Percentiles rank a stretch among this genome's conserved stretches.
phyloP scores from a whole-genome alignment of 2,329 filamentous ascomycete genomes.

The Colletotrichum orbiculare region DNA sequence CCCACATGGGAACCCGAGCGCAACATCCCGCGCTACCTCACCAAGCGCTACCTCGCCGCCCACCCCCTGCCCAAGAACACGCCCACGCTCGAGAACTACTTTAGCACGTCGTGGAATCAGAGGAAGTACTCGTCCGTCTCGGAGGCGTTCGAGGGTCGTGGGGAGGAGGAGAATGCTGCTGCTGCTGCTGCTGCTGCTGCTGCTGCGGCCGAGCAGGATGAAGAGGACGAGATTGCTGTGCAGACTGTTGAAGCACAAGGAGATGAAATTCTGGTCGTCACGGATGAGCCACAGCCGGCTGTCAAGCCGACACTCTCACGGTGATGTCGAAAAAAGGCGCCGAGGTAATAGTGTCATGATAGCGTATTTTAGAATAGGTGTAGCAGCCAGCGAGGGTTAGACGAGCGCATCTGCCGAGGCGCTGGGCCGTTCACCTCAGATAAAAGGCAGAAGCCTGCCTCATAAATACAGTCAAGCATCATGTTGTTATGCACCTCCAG shows the following conservation, averaged over 20 bases:
- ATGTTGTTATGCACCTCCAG: no score
- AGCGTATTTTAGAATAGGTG: neutral
- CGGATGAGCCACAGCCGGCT: constrained; percentile 38
- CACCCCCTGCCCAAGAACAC: constrained; percentile 31
- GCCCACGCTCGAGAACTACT: constrained; percentile 10
- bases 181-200: constrained; percentile 43
- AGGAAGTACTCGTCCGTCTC: constrained; percentile 48
- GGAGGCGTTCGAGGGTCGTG: constrained; percentile 45
- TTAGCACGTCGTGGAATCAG: constrained; percentile 27
- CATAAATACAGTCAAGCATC: no score
- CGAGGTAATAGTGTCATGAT: neutral
- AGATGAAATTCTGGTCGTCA: constrained; percentile 46
- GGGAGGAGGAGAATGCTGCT: constrained; percentile 26
- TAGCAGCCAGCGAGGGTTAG: no score
- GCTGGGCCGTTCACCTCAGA: no score
- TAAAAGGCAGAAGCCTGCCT: no score
- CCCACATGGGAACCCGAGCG: constrained; percentile 68
- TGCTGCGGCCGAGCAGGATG: constrained; percentile 40
- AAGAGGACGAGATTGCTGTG: constrained; percentile 35
- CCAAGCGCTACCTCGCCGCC: constrained; percentile 54
- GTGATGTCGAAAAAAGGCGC: constrained; percentile 2
- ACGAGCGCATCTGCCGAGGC: no score
- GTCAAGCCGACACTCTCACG: constrained; percentile 21
- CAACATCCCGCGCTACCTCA: constrained; percentile 56
- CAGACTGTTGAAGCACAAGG: constrained; percentile 37